Base-by-base conservation (phyloP, 495 filamentous ascomycete species). In the Neurospora sp. region DNA sequence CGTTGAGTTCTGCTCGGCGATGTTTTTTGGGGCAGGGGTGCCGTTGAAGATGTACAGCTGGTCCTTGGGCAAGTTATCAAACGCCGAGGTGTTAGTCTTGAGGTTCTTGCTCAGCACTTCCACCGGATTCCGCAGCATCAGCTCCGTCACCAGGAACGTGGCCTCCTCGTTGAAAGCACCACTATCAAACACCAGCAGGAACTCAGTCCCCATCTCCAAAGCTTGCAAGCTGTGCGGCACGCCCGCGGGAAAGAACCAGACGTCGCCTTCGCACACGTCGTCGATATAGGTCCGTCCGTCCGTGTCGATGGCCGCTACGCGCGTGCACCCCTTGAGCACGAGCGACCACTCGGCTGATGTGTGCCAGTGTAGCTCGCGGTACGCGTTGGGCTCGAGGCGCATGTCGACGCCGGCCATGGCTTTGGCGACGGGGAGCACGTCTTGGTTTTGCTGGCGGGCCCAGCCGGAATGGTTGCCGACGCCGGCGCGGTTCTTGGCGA, bases 401-500 rank as follows among this genome's bases (percentile, higher is more conserved):
- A 94, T 94, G 76, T 94, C 88, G 2, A 94, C 92, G 70, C 92
- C 92, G 2, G 92, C 91, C 88, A 94, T 91, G 71, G 85, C 85
- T 10, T 82, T 89, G 16, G 91, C 90, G 39, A 82, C 84, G 1
- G 92, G 91, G 75, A 93, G 84, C 20, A 91, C 87, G 11, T 84
- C 81, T 3, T 83, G 79, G 72, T 92, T 91, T 79, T 93, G 86
- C 78, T 93, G 90, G 9, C 92, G 83, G 27, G 91, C 90, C 90
- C 89, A 94, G 1, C 92, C 92, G 8, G 90, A 85, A 66, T 80
- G 81, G 35, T 86, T 82, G 18, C 79, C 77, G 3, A 85, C 81
- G 35, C 91, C 91, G 18, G 89, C 80, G 37, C 88, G 84, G 73
- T 88, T 88, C 74, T 90, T 88, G 71, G 89, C 91, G 11, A 93